Percentiles rank a stretch among this genome's conserved stretches.
These are phyloP conservation scores for Leccinum subgranulosum DNA, from an alignment of 768 basidiomycete genomes.

Conservation along the genomic window DNA sequence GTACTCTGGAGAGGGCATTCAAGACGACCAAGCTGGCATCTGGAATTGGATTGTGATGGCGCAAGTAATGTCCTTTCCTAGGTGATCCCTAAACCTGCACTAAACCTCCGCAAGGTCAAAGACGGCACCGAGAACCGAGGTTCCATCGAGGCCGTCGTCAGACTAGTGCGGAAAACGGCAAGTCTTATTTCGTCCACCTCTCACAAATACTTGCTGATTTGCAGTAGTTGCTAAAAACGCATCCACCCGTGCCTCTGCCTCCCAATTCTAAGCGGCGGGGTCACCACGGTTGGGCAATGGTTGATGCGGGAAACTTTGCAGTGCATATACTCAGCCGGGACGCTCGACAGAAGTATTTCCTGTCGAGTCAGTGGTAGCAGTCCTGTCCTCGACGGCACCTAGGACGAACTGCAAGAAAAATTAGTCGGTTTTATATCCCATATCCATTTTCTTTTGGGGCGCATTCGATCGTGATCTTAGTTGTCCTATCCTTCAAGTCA, in stretches of 20 bases:
- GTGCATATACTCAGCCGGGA: slow-evolving; percentile 71
- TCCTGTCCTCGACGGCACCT: too few species aligned
- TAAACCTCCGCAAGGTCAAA: slow-evolving; percentile 54
- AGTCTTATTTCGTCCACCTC: slow-evolving; percentile 26
- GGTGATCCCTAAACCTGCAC: not conserved
- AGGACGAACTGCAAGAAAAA: too few species aligned
- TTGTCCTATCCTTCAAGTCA: too few species aligned
- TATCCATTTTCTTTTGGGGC: too few species aligned
- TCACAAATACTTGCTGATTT: slow-evolving; percentile 8
- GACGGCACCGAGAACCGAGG: slow-evolving; percentile 81
- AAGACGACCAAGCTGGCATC: slow-evolving; percentile 51
- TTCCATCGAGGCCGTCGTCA: slow-evolving; percentile 70
- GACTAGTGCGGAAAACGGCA: slow-evolving; percentile 68
- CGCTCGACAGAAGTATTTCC: slow-evolving; percentile 68
- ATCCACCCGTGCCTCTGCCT: slow-evolving; percentile 59
- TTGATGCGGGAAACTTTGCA: slow-evolving; percentile 78
- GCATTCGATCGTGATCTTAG: too few species aligned
- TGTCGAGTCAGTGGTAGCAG: slow-evolving; percentile 27
- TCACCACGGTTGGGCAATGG: slow-evolving; percentile 78
- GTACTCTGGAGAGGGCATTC: slow-evolving; percentile 58
- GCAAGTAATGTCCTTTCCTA: slow-evolving; percentile 45
- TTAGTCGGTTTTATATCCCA: too few species aligned
- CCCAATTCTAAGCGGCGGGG: slow-evolving; percentile 59
- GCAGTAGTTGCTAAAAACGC: slow-evolving; percentile 52
- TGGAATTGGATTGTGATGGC: slow-evolving; percentile 78